Evolutionary conservation across 192 early-diverging fungal genomes (phyloP).

Genomic region (Lunasporangiospora selenospora): DNA sequence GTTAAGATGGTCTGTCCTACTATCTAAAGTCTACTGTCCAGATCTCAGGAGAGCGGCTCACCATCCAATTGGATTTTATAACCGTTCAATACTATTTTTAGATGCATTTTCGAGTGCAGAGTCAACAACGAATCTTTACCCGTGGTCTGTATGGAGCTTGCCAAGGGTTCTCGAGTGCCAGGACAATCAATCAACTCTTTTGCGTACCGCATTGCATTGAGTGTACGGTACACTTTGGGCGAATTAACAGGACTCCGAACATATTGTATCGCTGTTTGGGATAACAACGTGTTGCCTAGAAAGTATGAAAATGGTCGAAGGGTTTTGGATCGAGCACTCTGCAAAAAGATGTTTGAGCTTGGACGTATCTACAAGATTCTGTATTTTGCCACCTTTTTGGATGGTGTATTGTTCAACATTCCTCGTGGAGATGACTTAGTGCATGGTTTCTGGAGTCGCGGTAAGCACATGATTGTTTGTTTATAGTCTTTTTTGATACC

Average conservation of each 20-base stretch:
- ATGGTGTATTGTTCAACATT: conserved; percentile 64
- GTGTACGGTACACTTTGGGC: conserved; percentile 54
- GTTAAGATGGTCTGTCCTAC: neutral
- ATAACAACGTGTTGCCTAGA: conserved; percentile 64
- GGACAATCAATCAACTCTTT: conserved; percentile 21
- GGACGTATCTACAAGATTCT: conserved; percentile 59
- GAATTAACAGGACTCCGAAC: conserved; percentile 63
- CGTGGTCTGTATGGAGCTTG: conserved; percentile 61
- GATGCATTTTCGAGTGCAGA: conserved; percentile 67
- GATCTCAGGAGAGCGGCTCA: too few relatives aligned
- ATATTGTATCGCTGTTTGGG: conserved; percentile 65
- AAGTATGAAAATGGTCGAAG: conserved; percentile 68
- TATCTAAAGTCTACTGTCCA: conserved; percentile 22
- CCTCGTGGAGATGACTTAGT: conserved; percentile 51
- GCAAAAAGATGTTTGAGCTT: conserved; percentile 65
- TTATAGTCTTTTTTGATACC: neutral
- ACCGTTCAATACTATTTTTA: too few relatives aligned
- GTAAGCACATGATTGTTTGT: conserved; percentile 16
- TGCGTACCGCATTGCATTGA: conserved; percentile 41
- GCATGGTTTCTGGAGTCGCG: conserved; percentile 52
- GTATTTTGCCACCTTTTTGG: conserved; percentile 64
- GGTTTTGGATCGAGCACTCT: conserved; percentile 66
- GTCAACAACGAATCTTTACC: conserved; percentile 74
- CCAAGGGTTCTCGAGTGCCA: conserved; percentile 25
- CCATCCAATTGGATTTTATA: too few relatives aligned